Base-by-base conservation (phyloP, 352 stramenopile species). In the Pythium scleroteichum region DNA sequence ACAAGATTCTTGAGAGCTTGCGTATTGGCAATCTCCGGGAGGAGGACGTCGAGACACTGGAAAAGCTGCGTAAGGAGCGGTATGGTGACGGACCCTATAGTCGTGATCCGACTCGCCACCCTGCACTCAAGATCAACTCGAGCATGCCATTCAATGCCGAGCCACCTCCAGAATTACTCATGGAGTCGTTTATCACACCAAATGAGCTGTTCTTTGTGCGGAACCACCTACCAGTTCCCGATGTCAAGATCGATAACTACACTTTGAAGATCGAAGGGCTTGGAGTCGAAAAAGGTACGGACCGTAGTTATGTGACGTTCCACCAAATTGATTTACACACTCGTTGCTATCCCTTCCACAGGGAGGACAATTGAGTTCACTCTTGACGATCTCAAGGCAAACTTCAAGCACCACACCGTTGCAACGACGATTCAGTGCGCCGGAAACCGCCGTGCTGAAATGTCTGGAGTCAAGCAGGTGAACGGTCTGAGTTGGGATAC, bases 181-280 rank as follows among this genome's bases (percentile, higher is more conserved):
- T 96, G 48, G 69, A 97, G 65, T 89, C 79, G 47, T 99, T 98
- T 67, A 90, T 98, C 59, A 99, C 97, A 10, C 97, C 97, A 5
- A 96, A 94, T 62, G 88, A 97, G 5, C 69, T 99, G 12, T 99
- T 98, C 74, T 99, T 99, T 69, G 97, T 99, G 62, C 79, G 97
- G 4, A 97, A 99, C 80, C 97, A 99, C 73, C 83, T 99, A 62
- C 96, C 97, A 2, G 97, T 99, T 2, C 97, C 97, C 0, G 67
- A 97, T 9, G 73, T 96, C 20, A 75, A 94, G 44, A 58, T 69
- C 4, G 72, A 88, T 9, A 71, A 73, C 3, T 92, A 83, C 64
- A 74, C 62, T 9, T 69, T 97, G 26, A 85, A 90, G 55, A 76
- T 96, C 49, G 42, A 75, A 1, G 86, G 85, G 17, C 59, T 90